A percentile compares a stretch with the other conserved stretches of the same genome.
These are phyloP conservation scores for Daldinia concentrica DNA, from an alignment of 495 filamentous ascomycete genomes.

Conservation along the genomic window DNA sequence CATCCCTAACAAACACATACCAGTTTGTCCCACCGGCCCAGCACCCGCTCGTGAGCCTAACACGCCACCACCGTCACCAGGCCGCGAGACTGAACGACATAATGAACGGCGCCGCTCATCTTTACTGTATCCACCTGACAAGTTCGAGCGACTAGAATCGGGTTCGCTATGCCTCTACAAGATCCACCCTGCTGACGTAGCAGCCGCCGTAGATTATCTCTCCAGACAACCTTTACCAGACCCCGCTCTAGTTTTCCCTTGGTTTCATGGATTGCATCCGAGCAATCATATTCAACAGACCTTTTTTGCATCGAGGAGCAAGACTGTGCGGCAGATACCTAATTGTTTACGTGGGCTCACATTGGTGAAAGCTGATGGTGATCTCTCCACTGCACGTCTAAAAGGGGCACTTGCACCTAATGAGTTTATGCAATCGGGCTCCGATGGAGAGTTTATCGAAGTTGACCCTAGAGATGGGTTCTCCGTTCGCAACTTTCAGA, in stretches of 20 bases:
- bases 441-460: conserved; percentile 68
- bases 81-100: conserved; percentile 55
- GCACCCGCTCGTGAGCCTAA: conserved; percentile 66
- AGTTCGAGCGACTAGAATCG: conserved; percentile 62
- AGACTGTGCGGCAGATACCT: conserved; percentile 75
- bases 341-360: conserved; percentile 82
- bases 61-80: conserved; percentile 73
- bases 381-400: conserved; percentile 75
- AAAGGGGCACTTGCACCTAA: conserved; percentile 85
- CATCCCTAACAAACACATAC: conserved; percentile 91
- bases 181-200: conserved; percentile 73
- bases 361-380: conserved; percentile 87
- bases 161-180: conserved; percentile 72
- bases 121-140: conserved; percentile 72
- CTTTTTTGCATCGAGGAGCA: conserved; percentile 84
- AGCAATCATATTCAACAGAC: conserved; percentile 86
- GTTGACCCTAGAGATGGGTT: conserved; percentile 87
- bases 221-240: conserved; percentile 84
- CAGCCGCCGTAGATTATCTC: conserved; percentile 75
- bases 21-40: conserved; percentile 82
- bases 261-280: conserved; percentile 94
- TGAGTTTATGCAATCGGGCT: conserved; percentile 70
- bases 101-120: conserved; percentile 66
- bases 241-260: conserved; percentile 88
- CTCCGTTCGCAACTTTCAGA: conserved; percentile 92